Conservation (phyloP, 2,329 filamentous ascomycete genomes). For the Intubia oerlemansii region DNA sequence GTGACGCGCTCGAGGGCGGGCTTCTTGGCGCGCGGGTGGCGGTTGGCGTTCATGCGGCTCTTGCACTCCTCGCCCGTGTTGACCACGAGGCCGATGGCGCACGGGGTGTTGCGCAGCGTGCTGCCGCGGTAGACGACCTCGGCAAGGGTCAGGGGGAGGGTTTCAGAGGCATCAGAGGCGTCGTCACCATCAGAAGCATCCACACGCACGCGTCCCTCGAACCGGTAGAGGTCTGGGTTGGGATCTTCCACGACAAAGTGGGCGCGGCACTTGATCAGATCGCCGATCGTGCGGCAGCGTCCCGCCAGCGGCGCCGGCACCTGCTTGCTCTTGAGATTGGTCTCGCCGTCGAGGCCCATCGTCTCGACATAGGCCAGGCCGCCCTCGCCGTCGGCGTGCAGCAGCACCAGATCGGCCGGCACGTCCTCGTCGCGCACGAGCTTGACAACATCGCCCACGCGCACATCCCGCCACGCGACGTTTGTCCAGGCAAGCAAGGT, state of each 20-base stretch:
- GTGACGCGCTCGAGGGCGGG: conserved; percentile 50
- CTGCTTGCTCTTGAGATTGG: conserved; percentile 60
- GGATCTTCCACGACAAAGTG: conserved; percentile 56
- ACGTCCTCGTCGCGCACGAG: conserved; percentile 50
- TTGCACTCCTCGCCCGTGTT: conserved; percentile 77
- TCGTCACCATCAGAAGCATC: conserved; percentile 9
- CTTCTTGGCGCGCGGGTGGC: conserved; percentile 58
- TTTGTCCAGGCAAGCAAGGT: too few relatives aligned
- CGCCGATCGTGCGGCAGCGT: conserved; percentile 29
- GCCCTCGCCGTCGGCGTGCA: conserved; percentile 59
- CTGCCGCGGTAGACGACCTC: conserved; percentile 79
- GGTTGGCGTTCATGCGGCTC: conserved; percentile 71
- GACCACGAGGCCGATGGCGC: conserved; percentile 56
- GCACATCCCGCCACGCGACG: conserved; percentile 22
- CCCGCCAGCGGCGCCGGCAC: conserved; percentile 30
- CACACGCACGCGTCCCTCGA: conserved; percentile 46
- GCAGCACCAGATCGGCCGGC: conserved; percentile 63
- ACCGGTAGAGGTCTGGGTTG: conserved; percentile 56
- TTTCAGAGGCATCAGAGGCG: too few relatives aligned
- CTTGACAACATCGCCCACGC: conserved; percentile 26
- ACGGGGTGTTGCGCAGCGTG: conserved; percentile 58
- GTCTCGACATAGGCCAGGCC: conserved; percentile 67
- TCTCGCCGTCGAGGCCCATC: conserved; percentile 69
- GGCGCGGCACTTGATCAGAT: conserved; percentile 32
- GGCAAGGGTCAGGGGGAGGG: conserved; percentile 50